Conservation (phyloP, 2,329 filamentous ascomycete species). For the Dissoconium aciculare region DNA sequence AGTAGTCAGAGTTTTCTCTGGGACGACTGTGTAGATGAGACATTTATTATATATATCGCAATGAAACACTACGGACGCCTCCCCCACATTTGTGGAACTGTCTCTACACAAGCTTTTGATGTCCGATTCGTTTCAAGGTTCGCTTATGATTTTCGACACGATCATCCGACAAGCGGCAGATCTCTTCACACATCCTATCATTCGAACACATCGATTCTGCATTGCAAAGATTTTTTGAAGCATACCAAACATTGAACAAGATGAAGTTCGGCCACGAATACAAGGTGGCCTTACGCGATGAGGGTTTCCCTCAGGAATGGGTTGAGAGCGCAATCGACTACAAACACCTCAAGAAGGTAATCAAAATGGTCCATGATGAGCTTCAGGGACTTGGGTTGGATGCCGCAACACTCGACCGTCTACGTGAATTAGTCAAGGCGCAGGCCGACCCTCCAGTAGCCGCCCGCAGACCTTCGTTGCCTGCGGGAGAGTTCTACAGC, state of each 20-base stretch:
- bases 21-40: too few species aligned
- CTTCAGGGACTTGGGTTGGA: constrained; percentile 57
- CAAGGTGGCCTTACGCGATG: constrained; percentile 50
- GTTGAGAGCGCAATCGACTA: constrained; percentile 68
- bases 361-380: constrained; percentile 64
- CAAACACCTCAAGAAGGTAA: constrained; percentile 72
- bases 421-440: constrained; percentile 1
- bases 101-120: too few species aligned
- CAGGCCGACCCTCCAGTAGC: not conserved
- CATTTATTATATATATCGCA: too few species aligned
- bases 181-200: too few species aligned
- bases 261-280: constrained; percentile 87
- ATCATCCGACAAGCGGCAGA: too few species aligned
- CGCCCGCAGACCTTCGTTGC: not conserved
- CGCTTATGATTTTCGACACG: too few species aligned
- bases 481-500: constrained; percentile 12
- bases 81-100: too few species aligned
- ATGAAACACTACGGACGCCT: too few species aligned
- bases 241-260: constrained; percentile 5
- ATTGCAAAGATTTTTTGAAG: too few species aligned
- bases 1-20: too few species aligned
- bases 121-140: too few species aligned
- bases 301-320: constrained; percentile 60
- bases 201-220: too few species aligned
- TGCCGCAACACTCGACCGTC: constrained; percentile 47